phyloP scores from a whole-genome alignment of 345 rosid species.

The Stellera chamaejasme region DNA sequence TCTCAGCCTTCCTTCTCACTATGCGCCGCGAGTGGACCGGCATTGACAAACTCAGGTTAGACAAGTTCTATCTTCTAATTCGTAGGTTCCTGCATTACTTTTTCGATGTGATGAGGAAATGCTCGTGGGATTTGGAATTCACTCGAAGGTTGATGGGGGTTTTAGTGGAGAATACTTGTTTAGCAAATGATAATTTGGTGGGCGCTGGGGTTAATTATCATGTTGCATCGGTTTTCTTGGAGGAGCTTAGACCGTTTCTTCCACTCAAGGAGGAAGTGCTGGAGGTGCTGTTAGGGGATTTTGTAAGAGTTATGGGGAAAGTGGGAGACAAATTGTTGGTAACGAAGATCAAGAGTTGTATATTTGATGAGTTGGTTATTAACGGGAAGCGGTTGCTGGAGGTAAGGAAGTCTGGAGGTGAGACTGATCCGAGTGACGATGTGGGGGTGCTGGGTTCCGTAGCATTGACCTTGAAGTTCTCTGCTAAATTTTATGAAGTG shows the following conservation, averaged over 20 bases:
- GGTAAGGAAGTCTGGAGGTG: constrained; percentile 29
- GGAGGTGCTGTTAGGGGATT: constrained; percentile 38
- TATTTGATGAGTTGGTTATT: constrained; percentile 54
- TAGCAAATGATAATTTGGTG: constrained; percentile 42
- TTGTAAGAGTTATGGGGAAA: constrained; percentile 43
- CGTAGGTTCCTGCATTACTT: constrained; percentile 53
- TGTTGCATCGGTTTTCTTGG: constrained; percentile 59
- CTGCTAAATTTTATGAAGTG: constrained; percentile 58
- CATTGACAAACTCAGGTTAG: constrained; percentile 72
- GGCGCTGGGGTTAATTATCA: constrained; percentile 89
- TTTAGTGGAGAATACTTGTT: constrained; percentile 39
- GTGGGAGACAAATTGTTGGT: constrained; percentile 59
- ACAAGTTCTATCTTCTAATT: constrained; percentile 80
- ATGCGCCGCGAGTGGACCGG: constrained; percentile 98
- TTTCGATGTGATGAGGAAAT: constrained; percentile 39
- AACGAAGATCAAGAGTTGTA: constrained; percentile 60
- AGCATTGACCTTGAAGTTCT: constrained; percentile 43
- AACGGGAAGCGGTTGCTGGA: constrained; percentile 54
- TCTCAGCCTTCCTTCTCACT: constrained; percentile 66
- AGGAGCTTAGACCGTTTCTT: constrained; percentile 60
- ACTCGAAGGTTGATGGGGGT: constrained; percentile 33
- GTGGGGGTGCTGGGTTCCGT: constrained; percentile 49
- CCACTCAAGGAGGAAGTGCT: constrained; percentile 46
- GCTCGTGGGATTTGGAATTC: constrained; percentile 57
- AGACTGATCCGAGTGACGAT: constrained; percentile 37